Conservation (phyloP, 495 filamentous ascomycete genomes). For the Cladorrhinum samala region DNA sequence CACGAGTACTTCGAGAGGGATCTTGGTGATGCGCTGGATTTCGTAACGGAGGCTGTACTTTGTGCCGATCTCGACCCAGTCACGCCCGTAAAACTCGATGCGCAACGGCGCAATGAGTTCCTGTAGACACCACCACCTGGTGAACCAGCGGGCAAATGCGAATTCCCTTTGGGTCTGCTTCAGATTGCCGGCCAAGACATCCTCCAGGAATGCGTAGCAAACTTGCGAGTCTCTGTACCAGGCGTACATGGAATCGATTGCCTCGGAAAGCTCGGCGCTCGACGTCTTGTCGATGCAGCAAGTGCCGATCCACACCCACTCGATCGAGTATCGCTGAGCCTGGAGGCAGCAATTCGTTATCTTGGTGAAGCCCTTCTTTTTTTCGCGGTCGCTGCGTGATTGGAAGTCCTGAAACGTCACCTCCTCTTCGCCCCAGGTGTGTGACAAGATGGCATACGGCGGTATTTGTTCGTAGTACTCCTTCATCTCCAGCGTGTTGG, state of each 20-base stretch:
- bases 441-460: conserved; percentile 31
- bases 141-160: background rate
- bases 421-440: conserved; percentile 31
- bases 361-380: conserved; percentile 9
- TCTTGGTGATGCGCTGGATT: background rate
- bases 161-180: too few species aligned
- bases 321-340: conserved; percentile 12
- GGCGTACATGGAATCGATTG: conserved; percentile 43
- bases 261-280: conserved; percentile 31
- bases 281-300: conserved; percentile 37
- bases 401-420: conserved; percentile 21
- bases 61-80: background rate
- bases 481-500: background rate
- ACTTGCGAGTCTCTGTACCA: conserved; percentile 28
- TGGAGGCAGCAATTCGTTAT: conserved; percentile 1
- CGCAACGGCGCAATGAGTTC: background rate
- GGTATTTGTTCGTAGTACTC: background rate
- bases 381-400: background rate
- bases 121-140: background rate
- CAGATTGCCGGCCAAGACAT: too few species aligned
- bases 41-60: background rate
- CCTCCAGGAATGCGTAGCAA: conserved; percentile 25
- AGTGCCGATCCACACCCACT: conserved; percentile 38
- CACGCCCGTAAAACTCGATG: background rate
- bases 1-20: background rate